Evolutionary conservation across 179 eudicot species (phyloP), one percentile per base, ranked within the genome.

Genomic region (Beta corolliflora): DNA sequence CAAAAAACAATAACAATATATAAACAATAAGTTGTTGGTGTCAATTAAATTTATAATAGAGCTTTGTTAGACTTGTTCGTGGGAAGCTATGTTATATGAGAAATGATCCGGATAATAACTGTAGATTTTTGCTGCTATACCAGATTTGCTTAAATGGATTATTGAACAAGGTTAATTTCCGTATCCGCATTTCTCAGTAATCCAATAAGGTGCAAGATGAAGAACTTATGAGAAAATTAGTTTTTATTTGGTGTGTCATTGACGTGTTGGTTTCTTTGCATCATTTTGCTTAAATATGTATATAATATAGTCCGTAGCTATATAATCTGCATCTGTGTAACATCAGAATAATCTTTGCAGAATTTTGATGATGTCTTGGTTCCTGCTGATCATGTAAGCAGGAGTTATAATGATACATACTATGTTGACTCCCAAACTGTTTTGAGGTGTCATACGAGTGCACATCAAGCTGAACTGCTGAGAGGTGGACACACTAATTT

Each of bases 351-450:
- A 82, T 82, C 81, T 87, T 78, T 92, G 91, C 95, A 96, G 99
- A 96, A 96, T 86, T 96, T 96, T 89, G 99, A 96, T 82, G 99
- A 96, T 85, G 98, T 94, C 67, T 89, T 94, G 90, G 98, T 94
- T 74, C 98, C 98, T 77, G 91, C 93, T 84, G 98, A 94, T 88
- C 98, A 96, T 82, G 97, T 96, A 44, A 94, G 99, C 87, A 89
- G 98, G 93, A 96, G 98, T 84, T 96, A 96, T 86, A 96, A 96
- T 85, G 99, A 96, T 80, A 96, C 99, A 71, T 96, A 96, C 64
- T 75, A 75, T 31, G 65, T 75, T 31, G 66, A 73, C 64, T 55
- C 77, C 52, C 77, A 75, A 75, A 75, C 77, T 75, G 77, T 75
- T 73, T 82, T 96, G 78, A 93, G 99, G 87, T 96, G 99, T 87